Conservation (phyloP, 371 early-diverging fungal species). For the Mortierella sp. region DNA sequence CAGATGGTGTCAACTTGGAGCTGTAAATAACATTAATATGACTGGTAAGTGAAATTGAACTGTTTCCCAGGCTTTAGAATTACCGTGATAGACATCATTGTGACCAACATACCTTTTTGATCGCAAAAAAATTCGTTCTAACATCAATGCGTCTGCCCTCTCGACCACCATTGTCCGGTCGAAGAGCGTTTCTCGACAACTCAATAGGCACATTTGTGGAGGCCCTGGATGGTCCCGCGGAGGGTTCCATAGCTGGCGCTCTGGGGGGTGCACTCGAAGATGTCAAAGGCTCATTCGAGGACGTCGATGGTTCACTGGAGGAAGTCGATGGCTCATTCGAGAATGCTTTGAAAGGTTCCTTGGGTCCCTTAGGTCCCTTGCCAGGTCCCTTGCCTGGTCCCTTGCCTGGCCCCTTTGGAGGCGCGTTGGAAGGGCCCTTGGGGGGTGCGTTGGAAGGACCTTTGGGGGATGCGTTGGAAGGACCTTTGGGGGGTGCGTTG, state of each 20-base stretch:
- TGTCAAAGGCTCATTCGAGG: neutral
- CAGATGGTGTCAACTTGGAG: conserved; percentile 38
- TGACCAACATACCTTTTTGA: conserved; percentile 29
- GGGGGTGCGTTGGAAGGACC: neutral
- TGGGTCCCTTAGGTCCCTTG: too few relatives aligned
- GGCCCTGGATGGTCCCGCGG: neutral
- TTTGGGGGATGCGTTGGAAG: neutral
- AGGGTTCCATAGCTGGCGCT: neutral
- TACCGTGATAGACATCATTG: neutral
- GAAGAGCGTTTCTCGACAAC: conserved; percentile 30
- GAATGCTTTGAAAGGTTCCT: too few relatives aligned
- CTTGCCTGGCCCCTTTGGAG: too few relatives aligned
- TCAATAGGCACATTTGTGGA: neutral
- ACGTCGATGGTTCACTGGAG: too few relatives aligned
- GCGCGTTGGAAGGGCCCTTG: neutral
- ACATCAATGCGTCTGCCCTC: conserved; percentile 17
- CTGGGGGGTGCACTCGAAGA: neutral
- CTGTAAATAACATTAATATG: conserved; percentile 3
- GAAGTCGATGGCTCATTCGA: neutral
- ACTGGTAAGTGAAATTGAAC: neutral
- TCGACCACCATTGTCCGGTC: conserved; percentile 37
- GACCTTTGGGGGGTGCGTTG: neutral
- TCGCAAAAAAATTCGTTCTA: conserved; percentile 44
- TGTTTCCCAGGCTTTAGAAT: neutral
- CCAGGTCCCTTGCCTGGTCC: too few relatives aligned